phyloP scores from a whole-genome alignment of 139 green algal species.

The Coelastrella sp. region DNA sequence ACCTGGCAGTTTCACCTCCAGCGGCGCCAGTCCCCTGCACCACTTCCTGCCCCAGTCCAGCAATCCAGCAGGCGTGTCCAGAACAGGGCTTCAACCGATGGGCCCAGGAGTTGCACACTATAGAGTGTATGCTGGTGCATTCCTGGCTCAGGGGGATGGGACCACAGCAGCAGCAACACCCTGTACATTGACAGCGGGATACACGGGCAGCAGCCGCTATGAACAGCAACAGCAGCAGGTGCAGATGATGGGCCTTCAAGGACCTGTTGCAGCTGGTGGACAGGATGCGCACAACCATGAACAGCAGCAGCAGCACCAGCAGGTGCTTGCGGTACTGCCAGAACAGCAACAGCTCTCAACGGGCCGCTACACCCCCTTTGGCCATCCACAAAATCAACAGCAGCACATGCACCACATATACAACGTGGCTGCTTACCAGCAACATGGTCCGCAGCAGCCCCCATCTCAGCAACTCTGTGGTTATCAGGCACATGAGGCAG shows the following conservation, averaged over 20 bases:
- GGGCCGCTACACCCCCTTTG: background rate
- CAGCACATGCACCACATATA: slow-evolving; percentile 37
- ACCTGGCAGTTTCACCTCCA: background rate
- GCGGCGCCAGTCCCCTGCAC: background rate
- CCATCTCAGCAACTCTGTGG: slow-evolving; percentile 7
- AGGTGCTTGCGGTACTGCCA: background rate
- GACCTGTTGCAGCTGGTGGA: background rate
- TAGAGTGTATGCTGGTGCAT: background rate
- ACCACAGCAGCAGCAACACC: background rate
- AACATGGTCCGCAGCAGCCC: background rate
- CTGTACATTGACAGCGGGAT: background rate
- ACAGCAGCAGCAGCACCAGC: background rate
- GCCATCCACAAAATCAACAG: slow-evolving; percentile 36
- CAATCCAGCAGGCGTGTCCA: background rate
- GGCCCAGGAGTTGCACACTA: background rate
- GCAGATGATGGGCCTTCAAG: background rate
- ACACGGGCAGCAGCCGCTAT: background rate
- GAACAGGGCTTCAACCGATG: background rate
- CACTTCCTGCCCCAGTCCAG: background rate
- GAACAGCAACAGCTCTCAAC: slow-evolving; percentile 10
- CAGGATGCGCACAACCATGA: background rate
- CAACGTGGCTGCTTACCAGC: background rate
- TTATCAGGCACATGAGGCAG: slow-evolving; percentile 2
- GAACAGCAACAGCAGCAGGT: slow-evolving; percentile 23
- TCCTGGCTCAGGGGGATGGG: background rate